phyloP scores from a whole-genome alignment of 352 stramenopile species.

The Pythium rishiriense region DNA sequence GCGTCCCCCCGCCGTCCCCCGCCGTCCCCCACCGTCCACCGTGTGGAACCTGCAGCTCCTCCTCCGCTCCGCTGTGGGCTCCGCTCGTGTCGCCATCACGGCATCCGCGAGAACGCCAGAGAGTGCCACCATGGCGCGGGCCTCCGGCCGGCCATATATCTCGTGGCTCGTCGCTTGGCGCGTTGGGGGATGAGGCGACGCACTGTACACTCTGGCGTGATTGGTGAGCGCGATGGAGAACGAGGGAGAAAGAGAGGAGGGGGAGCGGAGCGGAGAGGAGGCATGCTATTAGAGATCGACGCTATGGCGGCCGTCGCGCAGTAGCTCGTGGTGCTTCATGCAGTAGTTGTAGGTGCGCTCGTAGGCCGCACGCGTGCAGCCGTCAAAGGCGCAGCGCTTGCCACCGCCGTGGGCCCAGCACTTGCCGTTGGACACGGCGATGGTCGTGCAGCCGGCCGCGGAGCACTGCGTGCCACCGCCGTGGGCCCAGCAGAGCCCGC shows the following conservation, averaged over 20 bases:
- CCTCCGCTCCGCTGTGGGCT: too few relatives aligned
- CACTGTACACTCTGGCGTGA: too few relatives aligned
- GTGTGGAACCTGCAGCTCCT: too few relatives aligned
- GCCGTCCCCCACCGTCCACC: too few relatives aligned
- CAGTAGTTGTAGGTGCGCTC: constrained; percentile 47
- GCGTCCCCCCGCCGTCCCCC: too few relatives aligned
- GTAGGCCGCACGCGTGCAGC: constrained; percentile 34
- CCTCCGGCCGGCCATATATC: constrained; percentile 1
- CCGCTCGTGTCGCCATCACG: too few relatives aligned
- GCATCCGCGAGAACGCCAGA: too few relatives aligned
- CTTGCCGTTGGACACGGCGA: constrained; percentile 40
- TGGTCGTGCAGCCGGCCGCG: constrained; percentile 26
- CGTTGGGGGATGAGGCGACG: too few relatives aligned
- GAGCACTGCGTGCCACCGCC: constrained; percentile 44
- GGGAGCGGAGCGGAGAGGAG: background rate
- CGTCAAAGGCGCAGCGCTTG: constrained; percentile 11
- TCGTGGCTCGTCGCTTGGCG: background rate
- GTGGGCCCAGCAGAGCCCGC: constrained; percentile 49
- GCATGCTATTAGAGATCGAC: constrained; percentile 2
- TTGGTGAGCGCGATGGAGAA: too few relatives aligned
- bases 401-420: constrained; percentile 16
- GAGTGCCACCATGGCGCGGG: too few relatives aligned
- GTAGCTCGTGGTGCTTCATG: constrained; percentile 43
- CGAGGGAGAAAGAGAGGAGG: too few relatives aligned
- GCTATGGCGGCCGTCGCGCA: constrained; percentile 17